Evolutionary conservation across 768 basidiomycete genomes (phyloP).

Genomic region (Leucocoprinus leucothites): DNA sequence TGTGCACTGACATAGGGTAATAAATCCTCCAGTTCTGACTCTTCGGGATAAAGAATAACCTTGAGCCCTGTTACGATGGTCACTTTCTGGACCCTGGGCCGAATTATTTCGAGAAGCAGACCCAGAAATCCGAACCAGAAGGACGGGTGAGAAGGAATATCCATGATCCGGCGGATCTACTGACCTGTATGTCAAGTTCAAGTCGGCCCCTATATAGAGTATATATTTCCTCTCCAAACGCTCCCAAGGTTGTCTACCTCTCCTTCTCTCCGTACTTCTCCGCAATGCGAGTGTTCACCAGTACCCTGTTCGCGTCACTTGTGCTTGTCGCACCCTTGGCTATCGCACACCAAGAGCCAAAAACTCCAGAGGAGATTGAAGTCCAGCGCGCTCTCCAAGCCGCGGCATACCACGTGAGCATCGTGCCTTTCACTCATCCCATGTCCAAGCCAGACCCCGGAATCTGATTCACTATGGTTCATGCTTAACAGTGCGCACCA

Average conservation of each 20-base stretch:
- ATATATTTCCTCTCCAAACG: too few relatives aligned
- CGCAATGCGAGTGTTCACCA: slow-evolving; percentile 13
- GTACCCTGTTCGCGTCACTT: slow-evolving; percentile 13
- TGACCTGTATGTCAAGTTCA: neutral
- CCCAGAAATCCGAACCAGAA: too few relatives aligned
- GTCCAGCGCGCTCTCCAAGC: slow-evolving; percentile 46
- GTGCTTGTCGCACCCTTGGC: slow-evolving; percentile 21
- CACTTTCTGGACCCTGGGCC: too few relatives aligned
- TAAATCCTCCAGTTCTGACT: too few relatives aligned
- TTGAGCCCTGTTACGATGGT: too few relatives aligned
- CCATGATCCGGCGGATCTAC: slow-evolving; percentile 5
- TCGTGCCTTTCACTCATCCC: neutral
- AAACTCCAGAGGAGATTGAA: slow-evolving; percentile 42
- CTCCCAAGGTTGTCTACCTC: neutral
- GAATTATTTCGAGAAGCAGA: too few relatives aligned
- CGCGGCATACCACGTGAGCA: slow-evolving; percentile 49
- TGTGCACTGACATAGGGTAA: too few relatives aligned
- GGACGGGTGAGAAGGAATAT: neutral
- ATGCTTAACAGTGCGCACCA: slow-evolving; percentile 42
- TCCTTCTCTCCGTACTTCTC: neutral
- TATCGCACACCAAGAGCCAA: slow-evolving; percentile 41
- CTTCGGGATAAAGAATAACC: too few relatives aligned
- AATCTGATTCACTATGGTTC: neutral
- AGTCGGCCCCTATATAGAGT: slow-evolving; percentile 4
- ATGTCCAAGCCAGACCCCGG: too few relatives aligned